phyloP scores from a whole-genome alignment of 176 grass and related monocot species.

The Aegilops speltoides region DNA sequence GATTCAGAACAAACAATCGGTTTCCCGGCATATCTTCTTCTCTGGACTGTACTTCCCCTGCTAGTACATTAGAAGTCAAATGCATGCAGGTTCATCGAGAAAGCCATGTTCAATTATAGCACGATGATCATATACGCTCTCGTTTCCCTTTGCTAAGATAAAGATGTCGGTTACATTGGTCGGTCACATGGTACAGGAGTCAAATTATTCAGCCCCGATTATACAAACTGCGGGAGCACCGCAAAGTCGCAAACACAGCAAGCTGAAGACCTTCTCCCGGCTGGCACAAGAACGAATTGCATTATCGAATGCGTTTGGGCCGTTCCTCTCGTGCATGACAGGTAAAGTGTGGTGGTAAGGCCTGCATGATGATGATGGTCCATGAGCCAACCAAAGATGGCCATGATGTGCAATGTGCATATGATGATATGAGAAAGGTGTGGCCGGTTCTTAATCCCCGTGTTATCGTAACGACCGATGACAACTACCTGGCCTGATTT shows the following conservation, averaged over 20 bases:
- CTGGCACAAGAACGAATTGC: conserved; percentile 10
- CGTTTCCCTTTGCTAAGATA: neutral
- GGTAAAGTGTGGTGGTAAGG: conserved; percentile 30
- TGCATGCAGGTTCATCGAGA: neutral
- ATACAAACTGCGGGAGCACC: neutral
- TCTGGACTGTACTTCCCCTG: neutral
- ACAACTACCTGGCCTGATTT: conserved; percentile 23
- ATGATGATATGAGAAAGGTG: neutral
- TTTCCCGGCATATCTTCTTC: neutral
- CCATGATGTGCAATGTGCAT: neutral
- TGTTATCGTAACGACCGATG: conserved; percentile 20
- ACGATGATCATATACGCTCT: neutral
- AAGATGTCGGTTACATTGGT: neutral
- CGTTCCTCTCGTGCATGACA: conserved; percentile 27
- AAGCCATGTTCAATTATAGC: conserved; percentile 11
- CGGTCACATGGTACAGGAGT: conserved; percentile 29
- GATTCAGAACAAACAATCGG: neutral
- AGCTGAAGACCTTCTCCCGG: conserved; percentile 42
- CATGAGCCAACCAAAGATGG: neutral
- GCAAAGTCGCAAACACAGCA: conserved; percentile 1
- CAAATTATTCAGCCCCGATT: conserved; percentile 2
- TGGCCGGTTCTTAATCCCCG: neutral
- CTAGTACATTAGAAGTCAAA: neutral
- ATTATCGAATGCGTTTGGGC: conserved; percentile 2
- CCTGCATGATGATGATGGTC: neutral